Evolutionary conservation across 1,284 basidiomycete genomes (phyloP).

Genomic region (Macrocystidia cucumis): DNA sequence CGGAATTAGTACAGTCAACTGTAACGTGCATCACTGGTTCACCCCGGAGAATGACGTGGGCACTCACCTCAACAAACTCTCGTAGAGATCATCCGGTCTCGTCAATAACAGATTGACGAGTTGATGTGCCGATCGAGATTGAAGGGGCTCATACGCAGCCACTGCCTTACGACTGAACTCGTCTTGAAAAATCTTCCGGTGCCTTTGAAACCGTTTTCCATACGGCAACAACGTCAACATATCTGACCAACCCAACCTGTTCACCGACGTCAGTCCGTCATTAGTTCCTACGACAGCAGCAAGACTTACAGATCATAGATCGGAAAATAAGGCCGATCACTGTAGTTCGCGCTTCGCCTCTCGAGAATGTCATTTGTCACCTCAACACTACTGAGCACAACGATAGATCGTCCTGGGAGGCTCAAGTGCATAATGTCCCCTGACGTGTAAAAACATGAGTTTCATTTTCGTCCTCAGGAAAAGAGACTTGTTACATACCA

Average conservation of each 20-base stretch:
- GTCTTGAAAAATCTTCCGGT: constrained; percentile 12
- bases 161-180: constrained; percentile 11
- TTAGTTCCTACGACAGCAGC: neutral
- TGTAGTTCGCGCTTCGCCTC: constrained; percentile 9
- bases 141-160: constrained; percentile 8
- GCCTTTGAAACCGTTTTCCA: constrained; percentile 10
- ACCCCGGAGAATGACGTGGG: no score
- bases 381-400: constrained; percentile 15
- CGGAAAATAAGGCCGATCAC: neutral
- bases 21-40: no score
- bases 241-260: constrained; percentile 10
- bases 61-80: constrained; percentile 8
- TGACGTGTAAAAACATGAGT: no score
- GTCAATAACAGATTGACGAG: constrained; percentile 8
- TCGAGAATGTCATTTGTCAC: constrained; percentile 16
- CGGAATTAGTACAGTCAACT: no score
- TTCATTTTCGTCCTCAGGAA: no score
- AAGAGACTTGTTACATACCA: constrained; percentile 8
- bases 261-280: neutral
- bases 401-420: constrained; percentile 12
- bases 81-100: constrained; percentile 4
- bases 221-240: constrained; percentile 10
- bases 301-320: neutral
- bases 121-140: constrained; percentile 9
- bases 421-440: constrained; percentile 13